Evolutionary conservation across 768 basidiomycete genomes (phyloP).

Genomic region (Suillus occidentalis): DNA sequence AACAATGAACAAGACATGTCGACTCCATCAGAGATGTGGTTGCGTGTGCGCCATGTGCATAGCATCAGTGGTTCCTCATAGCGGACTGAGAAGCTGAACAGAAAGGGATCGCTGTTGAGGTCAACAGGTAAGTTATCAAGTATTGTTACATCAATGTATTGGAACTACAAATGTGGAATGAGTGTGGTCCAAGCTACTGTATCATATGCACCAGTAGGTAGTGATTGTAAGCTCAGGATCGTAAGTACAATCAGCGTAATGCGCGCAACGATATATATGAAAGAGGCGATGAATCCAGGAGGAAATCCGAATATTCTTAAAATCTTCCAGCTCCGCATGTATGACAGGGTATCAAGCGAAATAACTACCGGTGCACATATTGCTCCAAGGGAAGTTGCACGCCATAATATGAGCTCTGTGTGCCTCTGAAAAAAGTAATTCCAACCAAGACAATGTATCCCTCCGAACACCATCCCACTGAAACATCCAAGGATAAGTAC

Average conservation of each 20-base stretch:
- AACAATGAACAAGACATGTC: too few species aligned
- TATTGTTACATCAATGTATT: too few species aligned
- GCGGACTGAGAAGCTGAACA: too few species aligned
- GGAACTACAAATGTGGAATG: constrained; percentile 9
- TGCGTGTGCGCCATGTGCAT: too few species aligned
- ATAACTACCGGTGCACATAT: background rate
- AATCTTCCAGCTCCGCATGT: too few species aligned
- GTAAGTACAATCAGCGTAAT: constrained; percentile 10
- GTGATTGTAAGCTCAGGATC: constrained; percentile 11
- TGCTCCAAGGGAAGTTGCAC: constrained; percentile 15
- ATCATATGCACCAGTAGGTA: constrained; percentile 13
- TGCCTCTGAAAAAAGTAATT: constrained; percentile 18
- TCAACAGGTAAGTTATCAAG: too few species aligned
- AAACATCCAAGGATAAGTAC: background rate
- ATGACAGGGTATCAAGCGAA: background rate
- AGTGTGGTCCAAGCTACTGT: constrained; percentile 19
- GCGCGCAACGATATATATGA: constrained; percentile 16
- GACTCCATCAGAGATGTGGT: too few species aligned
- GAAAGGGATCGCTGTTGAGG: too few species aligned
- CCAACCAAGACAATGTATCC: constrained; percentile 28
- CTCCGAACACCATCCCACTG: constrained; percentile 24
- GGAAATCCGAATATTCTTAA: too few species aligned
- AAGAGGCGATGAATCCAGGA: background rate
- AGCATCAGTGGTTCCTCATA: too few species aligned
- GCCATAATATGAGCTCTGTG: constrained; percentile 21